Conservation (phyloP, 2,329 filamentous ascomycete species). For the Botryotinia globosa region DNA sequence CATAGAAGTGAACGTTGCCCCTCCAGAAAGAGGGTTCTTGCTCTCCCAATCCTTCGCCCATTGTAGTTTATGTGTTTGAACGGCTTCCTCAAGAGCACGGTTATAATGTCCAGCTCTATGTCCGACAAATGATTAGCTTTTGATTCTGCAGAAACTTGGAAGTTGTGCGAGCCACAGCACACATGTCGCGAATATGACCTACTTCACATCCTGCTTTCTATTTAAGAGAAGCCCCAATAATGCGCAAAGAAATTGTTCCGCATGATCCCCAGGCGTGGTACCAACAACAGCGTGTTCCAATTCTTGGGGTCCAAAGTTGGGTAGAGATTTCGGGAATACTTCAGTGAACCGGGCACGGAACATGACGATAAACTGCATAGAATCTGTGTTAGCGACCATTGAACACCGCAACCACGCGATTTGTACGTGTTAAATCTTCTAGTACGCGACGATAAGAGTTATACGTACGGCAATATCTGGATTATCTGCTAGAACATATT, state of each 20-base stretch:
- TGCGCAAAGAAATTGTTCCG: conserved; percentile 86
- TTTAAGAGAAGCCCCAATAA: conserved; percentile 86
- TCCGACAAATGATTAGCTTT: conserved; percentile 29
- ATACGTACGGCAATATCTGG: conserved; percentile 83
- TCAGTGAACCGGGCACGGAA: conserved; percentile 92
- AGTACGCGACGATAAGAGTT: conserved; percentile 43
- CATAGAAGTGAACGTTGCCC: conserved; percentile 80
- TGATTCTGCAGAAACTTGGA: neutral
- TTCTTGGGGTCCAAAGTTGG: conserved; percentile 92
- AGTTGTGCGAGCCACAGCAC: neutral
- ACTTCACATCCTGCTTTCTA: conserved; percentile 99
- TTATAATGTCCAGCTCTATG: conserved; percentile 85
- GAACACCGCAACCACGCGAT: conserved; percentile 47
- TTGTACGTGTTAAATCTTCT: conserved; percentile 46
- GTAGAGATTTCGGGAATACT: conserved; percentile 79
- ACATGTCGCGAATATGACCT: conserved; percentile 43
- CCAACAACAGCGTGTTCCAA: conserved; percentile 84
- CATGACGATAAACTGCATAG: conserved; percentile 88
- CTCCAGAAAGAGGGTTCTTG: conserved; percentile 78
- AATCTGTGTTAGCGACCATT: conserved; percentile 39
- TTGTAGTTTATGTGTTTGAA: conserved; percentile 79
- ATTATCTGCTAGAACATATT: conserved; percentile 87
- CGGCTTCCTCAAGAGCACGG: conserved; percentile 88
- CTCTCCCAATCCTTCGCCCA: conserved; percentile 84
- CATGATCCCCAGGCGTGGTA: conserved; percentile 73